Evolutionary conservation across 2,329 filamentous ascomycete genomes (phyloP), one percentile per base, ranked within the genome.

Genomic region (Sporothrix luriei): DNA sequence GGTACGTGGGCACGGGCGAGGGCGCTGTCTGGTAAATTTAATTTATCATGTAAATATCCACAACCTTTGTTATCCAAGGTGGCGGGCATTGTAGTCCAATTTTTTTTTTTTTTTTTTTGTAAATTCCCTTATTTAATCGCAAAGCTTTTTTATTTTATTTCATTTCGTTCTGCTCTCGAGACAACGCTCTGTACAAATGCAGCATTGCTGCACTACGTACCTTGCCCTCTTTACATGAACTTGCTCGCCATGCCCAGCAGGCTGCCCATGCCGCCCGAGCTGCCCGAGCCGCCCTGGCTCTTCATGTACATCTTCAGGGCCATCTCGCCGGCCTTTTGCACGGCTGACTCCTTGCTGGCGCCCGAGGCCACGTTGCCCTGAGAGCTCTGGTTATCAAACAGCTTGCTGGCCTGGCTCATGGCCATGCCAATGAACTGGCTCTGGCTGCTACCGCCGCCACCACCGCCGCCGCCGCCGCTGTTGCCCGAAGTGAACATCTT

Each of bases 241-340:
- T 85, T 84, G 74, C 79, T 79, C 5, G 84, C 84, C 75, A 86
- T 71, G 29, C 79, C 76, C 74, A 83, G 70, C 67, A 87, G 75
- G 6, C 83, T 78, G 19, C 74, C 73, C 43, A 77, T 78, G 29
- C 79, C 83, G 70, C 90, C 75, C 1, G 86, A 84, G 1, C 83
- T 81, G 72, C 83, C 52, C 14, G 83, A 81, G 73, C 84, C 79
- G 24, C 85, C 85, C 78, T 93, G 85, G 75, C 86, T 88, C 86
- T 97, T 94, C 83, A 96, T 82, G 79, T 94, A 97, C 87, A 97
- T 91, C 86, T 97, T 93, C 75, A 97, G 79, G 2, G 93, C 94
- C 86, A 92, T 90, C 84, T 97, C 90, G 1, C 89, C 93, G 3
- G 94, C 94, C 78, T 89, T 84, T 77, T 91, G 88, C 61, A 97